These are phyloP conservation scores for Paecilomyces sp. DNA, from an alignment of 2,329 filamentous ascomycete species.

Conservation along the genomic window DNA sequence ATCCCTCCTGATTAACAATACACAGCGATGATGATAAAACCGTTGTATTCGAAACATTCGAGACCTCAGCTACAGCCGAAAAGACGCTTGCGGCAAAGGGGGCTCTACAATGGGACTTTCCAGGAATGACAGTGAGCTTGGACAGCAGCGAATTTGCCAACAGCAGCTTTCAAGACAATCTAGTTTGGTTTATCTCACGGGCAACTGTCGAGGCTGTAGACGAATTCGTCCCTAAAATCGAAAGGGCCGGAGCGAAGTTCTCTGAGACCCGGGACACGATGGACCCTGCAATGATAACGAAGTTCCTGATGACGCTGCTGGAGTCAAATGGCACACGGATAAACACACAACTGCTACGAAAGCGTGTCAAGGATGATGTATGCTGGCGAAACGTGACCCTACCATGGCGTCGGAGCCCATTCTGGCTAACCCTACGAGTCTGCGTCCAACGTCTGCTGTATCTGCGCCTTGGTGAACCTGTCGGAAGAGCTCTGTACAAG, in stretches of 20 bases:
- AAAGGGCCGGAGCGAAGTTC: conserved; percentile 45
- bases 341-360: conserved; percentile 38
- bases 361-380: conserved; percentile 59
- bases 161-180: conserved; percentile 37
- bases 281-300: conserved; percentile 51
- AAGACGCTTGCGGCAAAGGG: conserved; percentile 45
- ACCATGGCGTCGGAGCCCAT: conserved; percentile 57
- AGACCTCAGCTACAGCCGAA: conserved; percentile 49
- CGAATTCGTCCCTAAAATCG: conserved; percentile 43
- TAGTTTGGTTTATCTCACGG: conserved; percentile 51
- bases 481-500: conserved; percentile 50
- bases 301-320: conserved; percentile 55
- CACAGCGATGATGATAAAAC: conserved; percentile 6
- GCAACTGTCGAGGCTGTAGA: conserved; percentile 49
- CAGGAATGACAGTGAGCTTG: conserved; percentile 46
- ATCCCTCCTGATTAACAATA: neutral
- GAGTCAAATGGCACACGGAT: conserved; percentile 44
- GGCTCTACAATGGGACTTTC: conserved; percentile 55
- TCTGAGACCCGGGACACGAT: conserved; percentile 53
- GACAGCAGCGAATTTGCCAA: conserved; percentile 33
- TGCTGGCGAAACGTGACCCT: conserved; percentile 38
- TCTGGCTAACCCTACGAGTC: conserved; percentile 58
- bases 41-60: conserved; percentile 54
- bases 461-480: conserved; percentile 28
- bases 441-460: conserved; percentile 47